phyloP scores from a whole-genome alignment of 345 rosid genomes.

The Adansonia digitata region DNA sequence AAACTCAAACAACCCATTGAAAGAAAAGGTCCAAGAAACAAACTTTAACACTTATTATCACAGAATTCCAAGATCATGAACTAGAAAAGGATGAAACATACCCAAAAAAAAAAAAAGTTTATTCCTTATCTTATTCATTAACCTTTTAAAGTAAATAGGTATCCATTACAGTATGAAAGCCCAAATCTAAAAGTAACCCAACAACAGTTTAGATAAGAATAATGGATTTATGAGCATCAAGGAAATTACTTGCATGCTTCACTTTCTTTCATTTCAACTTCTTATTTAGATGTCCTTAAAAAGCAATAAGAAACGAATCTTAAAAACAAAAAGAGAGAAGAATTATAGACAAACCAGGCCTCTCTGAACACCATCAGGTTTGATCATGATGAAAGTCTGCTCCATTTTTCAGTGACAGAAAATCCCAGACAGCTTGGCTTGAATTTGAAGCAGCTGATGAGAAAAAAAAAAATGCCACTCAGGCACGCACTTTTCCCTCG shows the following conservation, averaged over 20 bases:
- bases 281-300: background rate
- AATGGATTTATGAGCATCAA: background rate
- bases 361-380: constrained; percentile 89
- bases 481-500: no score
- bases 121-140: background rate
- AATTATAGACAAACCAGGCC: constrained; percentile 49
- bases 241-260: background rate
- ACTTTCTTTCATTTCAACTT: background rate
- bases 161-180: background rate
- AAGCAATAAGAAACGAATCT: background rate
- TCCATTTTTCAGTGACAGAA: constrained; percentile 34
- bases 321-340: background rate
- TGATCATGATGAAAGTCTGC: constrained; percentile 82
- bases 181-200: background rate
- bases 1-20: background rate
- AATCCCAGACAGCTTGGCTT: background rate
- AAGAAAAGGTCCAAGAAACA: background rate
- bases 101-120: background rate
- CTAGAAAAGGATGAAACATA: background rate
- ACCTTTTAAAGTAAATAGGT: background rate
- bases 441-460: background rate
- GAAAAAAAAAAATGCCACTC: background rate
- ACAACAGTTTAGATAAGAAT: background rate
- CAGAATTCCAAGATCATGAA: background rate
- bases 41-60: background rate